These are phyloP conservation scores for Pleurotus platypus DNA, from an alignment of 768 basidiomycete genomes.

Conservation along the genomic window DNA sequence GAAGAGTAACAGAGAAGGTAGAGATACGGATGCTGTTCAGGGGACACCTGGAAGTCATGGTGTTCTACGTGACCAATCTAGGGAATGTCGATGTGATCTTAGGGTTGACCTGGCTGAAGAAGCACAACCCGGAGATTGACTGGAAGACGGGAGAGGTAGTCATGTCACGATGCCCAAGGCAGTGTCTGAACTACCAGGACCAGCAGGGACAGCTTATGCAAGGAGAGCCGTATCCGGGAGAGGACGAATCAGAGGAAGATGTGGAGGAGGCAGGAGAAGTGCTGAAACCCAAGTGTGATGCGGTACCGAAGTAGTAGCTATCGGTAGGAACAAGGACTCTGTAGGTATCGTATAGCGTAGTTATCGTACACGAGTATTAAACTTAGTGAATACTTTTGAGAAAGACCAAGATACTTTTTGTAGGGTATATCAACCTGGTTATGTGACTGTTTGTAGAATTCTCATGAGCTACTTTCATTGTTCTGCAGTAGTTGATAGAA, in stretches of 20 bases:
- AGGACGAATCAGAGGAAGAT: not conserved
- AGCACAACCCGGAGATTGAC: constrained; percentile 21
- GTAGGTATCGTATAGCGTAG: too few species aligned
- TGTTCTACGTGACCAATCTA: constrained; percentile 17
- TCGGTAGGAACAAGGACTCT: too few species aligned
- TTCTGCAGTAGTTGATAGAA: too few species aligned
- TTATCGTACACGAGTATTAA: too few species aligned
- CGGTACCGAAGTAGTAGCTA: too few species aligned
- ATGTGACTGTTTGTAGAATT: too few species aligned
- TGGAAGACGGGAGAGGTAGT: constrained; percentile 18
- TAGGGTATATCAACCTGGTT: too few species aligned
- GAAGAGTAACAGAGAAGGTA: constrained; percentile 15
- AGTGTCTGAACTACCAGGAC: too few species aligned
- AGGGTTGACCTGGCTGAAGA: constrained; percentile 21
- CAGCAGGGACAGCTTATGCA: too few species aligned
- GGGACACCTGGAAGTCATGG: constrained; percentile 15
- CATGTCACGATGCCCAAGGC: constrained; percentile 13
- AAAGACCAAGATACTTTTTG: too few species aligned
- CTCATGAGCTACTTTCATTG: too few species aligned
- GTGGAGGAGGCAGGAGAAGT: not conserved
- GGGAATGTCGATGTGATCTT: constrained; percentile 17
- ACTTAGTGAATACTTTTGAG: too few species aligned
- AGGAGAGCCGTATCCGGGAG: not conserved
- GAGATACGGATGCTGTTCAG: constrained; percentile 14
- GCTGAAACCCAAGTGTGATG: not conserved